Percentiles rank a stretch among this genome's conserved stretches.
These are phyloP conservation scores for Corinectria fuckeliana DNA, from an alignment of 2,329 filamentous ascomycete genomes.

Conservation along the genomic window DNA sequence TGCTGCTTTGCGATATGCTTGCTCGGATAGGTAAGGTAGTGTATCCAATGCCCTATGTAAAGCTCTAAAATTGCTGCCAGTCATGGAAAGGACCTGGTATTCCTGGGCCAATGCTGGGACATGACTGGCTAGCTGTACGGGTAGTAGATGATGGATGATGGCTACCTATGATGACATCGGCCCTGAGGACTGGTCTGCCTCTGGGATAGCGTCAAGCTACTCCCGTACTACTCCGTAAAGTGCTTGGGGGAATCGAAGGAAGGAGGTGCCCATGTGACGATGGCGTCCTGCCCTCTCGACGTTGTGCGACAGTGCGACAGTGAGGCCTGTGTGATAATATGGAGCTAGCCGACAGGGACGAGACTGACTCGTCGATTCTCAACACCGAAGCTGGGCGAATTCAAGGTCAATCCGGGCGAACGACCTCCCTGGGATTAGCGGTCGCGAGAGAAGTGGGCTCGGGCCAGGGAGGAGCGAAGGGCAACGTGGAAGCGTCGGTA, in stretches of 20 bases:
- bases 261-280: slow-evolving; percentile 1
- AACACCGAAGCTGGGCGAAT: slow-evolving; percentile 4
- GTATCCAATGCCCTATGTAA: too few relatives aligned
- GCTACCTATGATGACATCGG: too few relatives aligned
- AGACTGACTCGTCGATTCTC: slow-evolving; percentile 10
- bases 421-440: not conserved
- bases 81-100: too few relatives aligned
- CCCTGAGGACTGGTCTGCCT: too few relatives aligned
- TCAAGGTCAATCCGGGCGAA: slow-evolving; percentile 2
- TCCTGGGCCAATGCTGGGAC: not conserved
- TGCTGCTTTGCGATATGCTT: not conserved
- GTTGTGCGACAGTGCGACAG: not conserved
- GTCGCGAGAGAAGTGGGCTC: not conserved
- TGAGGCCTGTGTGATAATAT: not conserved
- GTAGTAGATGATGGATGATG: slow-evolving; percentile 2
- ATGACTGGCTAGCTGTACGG: slow-evolving; percentile 1
- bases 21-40: not conserved
- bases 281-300: not conserved
- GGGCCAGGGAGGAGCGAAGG: not conserved
- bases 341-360: not conserved
- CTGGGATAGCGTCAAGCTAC: too few relatives aligned
- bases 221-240: not conserved
- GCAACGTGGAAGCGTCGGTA: not conserved
- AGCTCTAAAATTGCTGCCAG: too few relatives aligned
- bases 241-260: not conserved